Evolutionary conservation across 345 rosid genomes (phyloP).

Genomic region (Camelina hispida): DNA sequence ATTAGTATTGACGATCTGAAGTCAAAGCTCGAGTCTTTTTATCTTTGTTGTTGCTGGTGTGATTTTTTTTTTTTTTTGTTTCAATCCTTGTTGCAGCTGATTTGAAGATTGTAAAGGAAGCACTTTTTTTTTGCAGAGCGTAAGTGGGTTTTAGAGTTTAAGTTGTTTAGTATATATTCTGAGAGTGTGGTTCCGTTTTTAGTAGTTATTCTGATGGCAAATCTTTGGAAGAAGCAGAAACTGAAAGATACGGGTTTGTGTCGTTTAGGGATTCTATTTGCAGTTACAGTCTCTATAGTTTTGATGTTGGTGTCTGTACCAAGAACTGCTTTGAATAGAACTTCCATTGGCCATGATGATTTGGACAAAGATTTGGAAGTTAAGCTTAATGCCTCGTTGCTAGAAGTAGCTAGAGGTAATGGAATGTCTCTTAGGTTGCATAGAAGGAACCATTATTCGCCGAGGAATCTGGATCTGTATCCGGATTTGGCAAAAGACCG

Average conservation of each 20-base stretch:
- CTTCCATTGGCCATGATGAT: slow-evolving; percentile 42
- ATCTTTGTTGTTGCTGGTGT: slow-evolving; percentile 4
- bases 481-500: slow-evolving; percentile 72
- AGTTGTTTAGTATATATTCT: slow-evolving; percentile 2
- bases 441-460: slow-evolving; percentile 62
- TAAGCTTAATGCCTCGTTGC: slow-evolving; percentile 37
- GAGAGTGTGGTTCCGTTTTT: background rate
- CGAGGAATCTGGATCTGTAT: slow-evolving; percentile 69
- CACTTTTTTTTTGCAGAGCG: background rate
- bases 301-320: slow-evolving; percentile 28
- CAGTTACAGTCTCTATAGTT: slow-evolving; percentile 60
- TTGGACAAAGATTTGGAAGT: slow-evolving; percentile 37
- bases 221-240: slow-evolving; percentile 61
- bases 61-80: background rate
- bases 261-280: slow-evolving; percentile 55
- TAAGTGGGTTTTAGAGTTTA: background rate
- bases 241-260: slow-evolving; percentile 58
- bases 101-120: slow-evolving; percentile 22
- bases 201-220: slow-evolving; percentile 55
- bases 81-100: slow-evolving; percentile 17
- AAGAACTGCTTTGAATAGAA: slow-evolving; percentile 1
- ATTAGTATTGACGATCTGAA: slow-evolving; percentile 6
- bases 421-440: slow-evolving; percentile 63
- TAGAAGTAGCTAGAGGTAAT: slow-evolving; percentile 63
- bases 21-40: slow-evolving; percentile 33